phyloP scores from a whole-genome alignment of 2,329 filamentous ascomycete genomes.

The Epichloe gansuensis region DNA sequence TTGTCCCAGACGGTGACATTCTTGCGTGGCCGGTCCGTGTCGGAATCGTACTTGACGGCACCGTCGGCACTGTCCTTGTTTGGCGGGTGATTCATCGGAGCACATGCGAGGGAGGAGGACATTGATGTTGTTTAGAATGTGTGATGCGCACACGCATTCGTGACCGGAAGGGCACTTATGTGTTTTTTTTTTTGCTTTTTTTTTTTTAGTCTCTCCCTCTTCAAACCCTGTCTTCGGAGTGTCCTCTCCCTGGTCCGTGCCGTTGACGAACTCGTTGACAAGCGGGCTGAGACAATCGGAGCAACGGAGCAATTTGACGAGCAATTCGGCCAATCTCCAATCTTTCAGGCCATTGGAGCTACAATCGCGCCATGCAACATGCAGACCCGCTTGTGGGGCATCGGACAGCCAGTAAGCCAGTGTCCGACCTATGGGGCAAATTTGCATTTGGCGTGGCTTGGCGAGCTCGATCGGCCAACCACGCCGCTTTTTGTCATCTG shows the following conservation, averaged over 20 bases:
- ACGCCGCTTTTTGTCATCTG: too few species aligned
- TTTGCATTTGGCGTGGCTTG: not conserved
- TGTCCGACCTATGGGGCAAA: not conserved
- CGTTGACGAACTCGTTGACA: too few species aligned
- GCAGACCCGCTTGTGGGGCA: not conserved
- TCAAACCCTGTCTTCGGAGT: not conserved
- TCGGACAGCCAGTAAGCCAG: not conserved
- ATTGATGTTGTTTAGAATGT: not conserved
- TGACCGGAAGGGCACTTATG: not conserved
- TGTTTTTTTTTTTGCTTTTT: not conserved
- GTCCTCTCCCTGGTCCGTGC: too few species aligned
- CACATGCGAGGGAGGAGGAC: not conserved
- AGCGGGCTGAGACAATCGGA: constrained; percentile 1
- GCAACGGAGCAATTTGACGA: not conserved
- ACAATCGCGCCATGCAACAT: not conserved
- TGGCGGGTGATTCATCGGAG: not conserved
- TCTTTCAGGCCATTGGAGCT: too few species aligned
- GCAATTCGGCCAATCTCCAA: not conserved
- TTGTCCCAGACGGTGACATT: constrained; percentile 2
- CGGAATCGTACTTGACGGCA: constrained; percentile 6
- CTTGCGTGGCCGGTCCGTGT: constrained; percentile 7
- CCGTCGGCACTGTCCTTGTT: not conserved
- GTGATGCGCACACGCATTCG: not conserved
- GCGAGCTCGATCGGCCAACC: not conserved
- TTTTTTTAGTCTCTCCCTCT: not conserved